phyloP scores from a whole-genome alignment of 352 stramenopile species.

The Albugo laibachii region DNA sequence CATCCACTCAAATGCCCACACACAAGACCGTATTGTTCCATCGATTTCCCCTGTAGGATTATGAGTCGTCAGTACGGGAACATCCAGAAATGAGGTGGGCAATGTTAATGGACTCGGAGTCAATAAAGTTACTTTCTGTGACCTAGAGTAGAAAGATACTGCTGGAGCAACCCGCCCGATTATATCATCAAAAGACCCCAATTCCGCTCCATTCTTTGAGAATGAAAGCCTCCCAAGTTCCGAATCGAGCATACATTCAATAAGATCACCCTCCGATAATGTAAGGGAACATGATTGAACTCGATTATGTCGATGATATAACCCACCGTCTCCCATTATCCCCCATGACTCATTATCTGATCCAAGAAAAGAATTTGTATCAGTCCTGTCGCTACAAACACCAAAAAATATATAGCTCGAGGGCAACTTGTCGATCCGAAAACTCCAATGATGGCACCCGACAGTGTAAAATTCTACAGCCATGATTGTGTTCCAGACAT shows the following conservation, averaged over 20 bases:
- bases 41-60: background rate
- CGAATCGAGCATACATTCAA: constrained; percentile 70
- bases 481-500: constrained; percentile 81
- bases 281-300: constrained; percentile 71
- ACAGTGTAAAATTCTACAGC: constrained; percentile 40
- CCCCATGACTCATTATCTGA: constrained; percentile 95
- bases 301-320: constrained; percentile 96
- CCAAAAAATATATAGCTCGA: constrained; percentile 95
- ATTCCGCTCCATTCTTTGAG: constrained; percentile 70
- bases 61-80: background rate
- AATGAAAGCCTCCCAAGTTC: constrained; percentile 73
- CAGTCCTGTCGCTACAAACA: constrained; percentile 81
- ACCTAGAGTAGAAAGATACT: constrained; percentile 83
- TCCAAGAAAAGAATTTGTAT: constrained; percentile 92
- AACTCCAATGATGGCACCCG: constrained; percentile 61
- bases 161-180: constrained; percentile 79
- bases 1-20: constrained; percentile 45
- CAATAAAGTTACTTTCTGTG: constrained; percentile 59
- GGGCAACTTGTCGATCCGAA: constrained; percentile 88
- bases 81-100: background rate
- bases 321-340: constrained; percentile 95
- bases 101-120: constrained; percentile 2
- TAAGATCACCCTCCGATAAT: constrained; percentile 74
- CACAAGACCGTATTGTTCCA: constrained; percentile 16
- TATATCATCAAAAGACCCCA: constrained; percentile 85